These are phyloP conservation scores for Tetrahymena borealis DNA, from an alignment of 73 alveolate genomes.

Conservation along the genomic window DNA sequence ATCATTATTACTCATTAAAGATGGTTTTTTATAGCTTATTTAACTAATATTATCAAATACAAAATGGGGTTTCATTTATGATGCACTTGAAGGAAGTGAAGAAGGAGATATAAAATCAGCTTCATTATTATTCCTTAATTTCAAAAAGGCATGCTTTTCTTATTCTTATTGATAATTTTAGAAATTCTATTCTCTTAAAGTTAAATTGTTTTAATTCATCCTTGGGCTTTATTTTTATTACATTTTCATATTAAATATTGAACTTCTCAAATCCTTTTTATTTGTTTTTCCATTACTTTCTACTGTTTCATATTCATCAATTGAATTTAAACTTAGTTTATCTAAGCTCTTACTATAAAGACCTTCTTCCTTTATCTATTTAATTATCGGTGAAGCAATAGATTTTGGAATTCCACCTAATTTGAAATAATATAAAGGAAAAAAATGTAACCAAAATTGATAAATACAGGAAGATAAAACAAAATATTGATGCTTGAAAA, in stretches of 20 bases:
- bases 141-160: neutral
- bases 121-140: neutral
- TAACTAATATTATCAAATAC: neutral
- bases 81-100: neutral
- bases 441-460: too few relatives aligned
- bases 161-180: neutral
- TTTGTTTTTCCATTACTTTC: neutral
- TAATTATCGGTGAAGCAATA: neutral
- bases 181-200: neutral
- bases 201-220: neutral
- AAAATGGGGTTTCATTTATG: neutral
- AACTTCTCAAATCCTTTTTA: neutral
- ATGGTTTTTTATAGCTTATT: neutral
- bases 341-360: neutral
- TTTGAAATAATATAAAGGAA: too few relatives aligned
- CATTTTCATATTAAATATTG: neutral
- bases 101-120: neutral
- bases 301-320: neutral
- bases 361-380: neutral
- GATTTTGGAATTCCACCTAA: neutral
- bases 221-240: neutral
- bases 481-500: too few relatives aligned
- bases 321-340: neutral
- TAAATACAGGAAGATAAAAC: too few relatives aligned
- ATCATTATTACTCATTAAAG: neutral